These are phyloP conservation scores for Eutrema japonicum DNA, from an alignment of 345 rosid genomes.

Conservation along the genomic window DNA sequence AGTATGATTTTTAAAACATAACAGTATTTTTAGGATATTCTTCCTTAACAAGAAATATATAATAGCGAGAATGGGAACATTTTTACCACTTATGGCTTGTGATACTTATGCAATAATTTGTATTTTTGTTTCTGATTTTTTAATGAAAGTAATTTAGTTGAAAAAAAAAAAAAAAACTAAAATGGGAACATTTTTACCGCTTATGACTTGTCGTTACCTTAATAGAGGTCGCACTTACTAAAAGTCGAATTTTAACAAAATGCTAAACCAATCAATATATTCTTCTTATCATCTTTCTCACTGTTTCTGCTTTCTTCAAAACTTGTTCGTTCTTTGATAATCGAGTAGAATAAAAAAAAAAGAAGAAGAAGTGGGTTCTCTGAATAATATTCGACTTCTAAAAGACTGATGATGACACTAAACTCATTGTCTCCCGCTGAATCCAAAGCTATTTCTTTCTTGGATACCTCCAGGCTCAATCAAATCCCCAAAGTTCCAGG, in stretches of 20 bases:
- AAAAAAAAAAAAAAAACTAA: too few species aligned
- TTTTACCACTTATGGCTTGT: neutral
- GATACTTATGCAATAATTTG: too few species aligned
- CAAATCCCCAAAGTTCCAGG: slow-evolving; percentile 63
- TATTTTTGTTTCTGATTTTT: too few species aligned
- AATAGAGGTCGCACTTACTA: neutral
- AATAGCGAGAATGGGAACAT: neutral
- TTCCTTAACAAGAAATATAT: neutral
- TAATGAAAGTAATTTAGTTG: too few species aligned
- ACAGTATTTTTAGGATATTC: neutral
- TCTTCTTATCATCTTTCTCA: slow-evolving; percentile 27
- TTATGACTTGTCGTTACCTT: neutral
- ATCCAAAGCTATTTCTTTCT: slow-evolving; percentile 62
- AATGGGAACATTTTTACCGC: neutral
- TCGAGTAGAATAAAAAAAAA: slow-evolving; percentile 1
- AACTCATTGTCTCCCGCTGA: slow-evolving; percentile 69
- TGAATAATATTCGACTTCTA: slow-evolving; percentile 25
- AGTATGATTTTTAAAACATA: neutral
- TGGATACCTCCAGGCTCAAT: slow-evolving; percentile 60
- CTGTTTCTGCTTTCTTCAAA: slow-evolving; percentile 28
- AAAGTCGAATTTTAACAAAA: neutral
- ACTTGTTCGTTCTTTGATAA: slow-evolving; percentile 13
- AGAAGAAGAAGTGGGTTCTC: slow-evolving; percentile 21
- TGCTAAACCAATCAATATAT: neutral
- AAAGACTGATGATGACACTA: slow-evolving; percentile 60